Evolutionary conservation across 352 stramenopile species (phyloP).

Genomic region (Pythium aristosporum): DNA sequence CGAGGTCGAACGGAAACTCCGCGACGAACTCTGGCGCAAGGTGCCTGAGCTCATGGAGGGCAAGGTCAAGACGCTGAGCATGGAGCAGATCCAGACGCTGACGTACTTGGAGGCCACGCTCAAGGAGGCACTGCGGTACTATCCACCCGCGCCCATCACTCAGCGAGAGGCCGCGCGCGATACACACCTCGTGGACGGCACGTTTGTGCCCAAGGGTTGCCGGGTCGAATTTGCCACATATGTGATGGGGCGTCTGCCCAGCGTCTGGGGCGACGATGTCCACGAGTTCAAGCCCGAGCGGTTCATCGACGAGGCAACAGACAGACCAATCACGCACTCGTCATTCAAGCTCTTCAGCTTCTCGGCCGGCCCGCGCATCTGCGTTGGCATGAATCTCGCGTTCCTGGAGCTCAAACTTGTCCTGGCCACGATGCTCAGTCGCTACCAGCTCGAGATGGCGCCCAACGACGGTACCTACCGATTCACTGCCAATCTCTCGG

Average conservation of each 20-base stretch:
- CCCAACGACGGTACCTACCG: constrained; percentile 1
- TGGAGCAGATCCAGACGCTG: constrained; percentile 1
- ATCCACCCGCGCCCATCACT: constrained; percentile 35
- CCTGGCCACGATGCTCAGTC: constrained; percentile 25
- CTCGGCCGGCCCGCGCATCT: constrained; percentile 25
- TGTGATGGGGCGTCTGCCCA: constrained; percentile 29
- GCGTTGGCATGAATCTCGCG: constrained; percentile 45
- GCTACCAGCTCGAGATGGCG: not conserved
- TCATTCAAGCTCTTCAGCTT: constrained; percentile 28
- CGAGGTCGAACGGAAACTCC: constrained; percentile 31
- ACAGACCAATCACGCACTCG: not conserved
- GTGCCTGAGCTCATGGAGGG: constrained; percentile 21
- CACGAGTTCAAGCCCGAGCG: constrained; percentile 57
- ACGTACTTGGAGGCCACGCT: constrained; percentile 19
- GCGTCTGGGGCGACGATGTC: constrained; percentile 52
- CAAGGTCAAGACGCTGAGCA: not conserved
- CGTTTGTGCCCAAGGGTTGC: constrained; percentile 27
- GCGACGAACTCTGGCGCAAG: constrained; percentile 28
- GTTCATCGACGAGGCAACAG: constrained; percentile 33
- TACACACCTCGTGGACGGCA: constrained; percentile 38
- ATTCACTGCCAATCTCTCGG: not conserved
- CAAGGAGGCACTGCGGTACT: constrained; percentile 13
- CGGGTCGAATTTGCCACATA: constrained; percentile 30
- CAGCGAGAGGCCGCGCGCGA: constrained; percentile 55
- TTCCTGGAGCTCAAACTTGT: constrained; percentile 47